phyloP scores from a whole-genome alignment of 2,329 filamentous ascomycete genomes.

The Aspergillus unguis region DNA sequence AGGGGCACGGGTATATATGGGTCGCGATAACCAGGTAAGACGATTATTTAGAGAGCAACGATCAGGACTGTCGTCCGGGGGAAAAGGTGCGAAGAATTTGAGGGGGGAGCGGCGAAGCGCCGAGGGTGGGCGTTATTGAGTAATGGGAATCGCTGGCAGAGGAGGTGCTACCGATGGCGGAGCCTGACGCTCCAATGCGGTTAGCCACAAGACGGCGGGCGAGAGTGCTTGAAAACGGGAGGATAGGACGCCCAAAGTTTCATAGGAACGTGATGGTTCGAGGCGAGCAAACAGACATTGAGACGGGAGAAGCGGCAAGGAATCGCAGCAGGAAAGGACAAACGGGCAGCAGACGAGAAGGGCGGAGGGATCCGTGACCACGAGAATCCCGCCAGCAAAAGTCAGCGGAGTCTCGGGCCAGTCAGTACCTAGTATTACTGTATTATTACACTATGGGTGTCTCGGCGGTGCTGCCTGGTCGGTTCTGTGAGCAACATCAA shows the following conservation, averaged over 20 bases:
- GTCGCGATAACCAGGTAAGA: conserved; percentile 1
- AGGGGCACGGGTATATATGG: background rate
- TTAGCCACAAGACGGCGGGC: conserved; percentile 18
- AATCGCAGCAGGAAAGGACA: conserved; percentile 11
- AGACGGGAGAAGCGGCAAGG: conserved; percentile 11
- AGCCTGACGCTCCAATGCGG: conserved; percentile 22
- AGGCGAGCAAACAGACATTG: conserved; percentile 3
- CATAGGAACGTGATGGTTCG: conserved; percentile 11
- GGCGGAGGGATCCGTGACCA: background rate
- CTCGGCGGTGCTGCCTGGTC: no score
- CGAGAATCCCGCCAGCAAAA: background rate
- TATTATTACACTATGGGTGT: background rate
- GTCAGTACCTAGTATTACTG: background rate
- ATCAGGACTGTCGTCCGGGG: background rate
- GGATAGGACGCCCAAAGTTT: conserved; percentile 7
- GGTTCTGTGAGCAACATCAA: no score
- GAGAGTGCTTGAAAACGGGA: conserved; percentile 10
- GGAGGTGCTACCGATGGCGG: conserved; percentile 24
- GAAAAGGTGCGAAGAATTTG: background rate
- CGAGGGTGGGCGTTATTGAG: conserved; percentile 13
- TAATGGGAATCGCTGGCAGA: conserved; percentile 16
- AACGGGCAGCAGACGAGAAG: conserved; percentile 1
- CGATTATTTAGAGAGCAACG: background rate
- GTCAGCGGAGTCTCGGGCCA: background rate
- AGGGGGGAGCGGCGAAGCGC: conserved; percentile 6